Conservation (phyloP, 306 rosid genomes). For the Spatholobus suberectus region DNA sequence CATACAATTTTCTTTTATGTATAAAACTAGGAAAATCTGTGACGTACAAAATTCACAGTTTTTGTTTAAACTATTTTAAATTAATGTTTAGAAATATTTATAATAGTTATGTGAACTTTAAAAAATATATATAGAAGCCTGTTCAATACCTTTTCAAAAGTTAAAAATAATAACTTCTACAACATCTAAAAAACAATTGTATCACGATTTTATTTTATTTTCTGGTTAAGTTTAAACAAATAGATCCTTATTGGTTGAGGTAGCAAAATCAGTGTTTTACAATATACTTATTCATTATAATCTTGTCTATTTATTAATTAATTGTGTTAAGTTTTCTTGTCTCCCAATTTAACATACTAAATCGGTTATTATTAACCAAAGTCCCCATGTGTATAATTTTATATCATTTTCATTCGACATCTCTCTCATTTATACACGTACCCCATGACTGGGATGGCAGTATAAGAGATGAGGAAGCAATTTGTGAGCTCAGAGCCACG, state of each 20-base stretch:
- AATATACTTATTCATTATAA: neutral
- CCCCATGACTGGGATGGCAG: slow-evolving; percentile 2
- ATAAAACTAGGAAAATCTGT: neutral
- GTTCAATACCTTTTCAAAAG: neutral
- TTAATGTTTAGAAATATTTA: neutral
- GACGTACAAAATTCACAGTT: neutral
- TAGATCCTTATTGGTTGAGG: neutral
- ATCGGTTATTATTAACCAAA: neutral
- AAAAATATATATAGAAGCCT: neutral
- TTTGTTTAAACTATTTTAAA: neutral
- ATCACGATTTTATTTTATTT: too few relatives aligned
- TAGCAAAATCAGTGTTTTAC: neutral
- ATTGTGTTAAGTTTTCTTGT: neutral
- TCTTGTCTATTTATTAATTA: neutral
- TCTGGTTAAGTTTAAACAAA: neutral
- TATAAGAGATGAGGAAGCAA: neutral
- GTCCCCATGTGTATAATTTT: neutral
- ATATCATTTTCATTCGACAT: slow-evolving; percentile 8
- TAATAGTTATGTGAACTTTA: neutral
- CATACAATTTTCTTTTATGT: neutral
- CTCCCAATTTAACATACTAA: neutral
- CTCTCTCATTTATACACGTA: neutral
- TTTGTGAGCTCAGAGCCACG: slow-evolving; percentile 28
- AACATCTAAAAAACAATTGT: neutral
- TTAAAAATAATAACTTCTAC: neutral